Base-by-base conservation (phyloP, 2,329 filamentous ascomycete genomes). In the Fusarium redolens region DNA sequence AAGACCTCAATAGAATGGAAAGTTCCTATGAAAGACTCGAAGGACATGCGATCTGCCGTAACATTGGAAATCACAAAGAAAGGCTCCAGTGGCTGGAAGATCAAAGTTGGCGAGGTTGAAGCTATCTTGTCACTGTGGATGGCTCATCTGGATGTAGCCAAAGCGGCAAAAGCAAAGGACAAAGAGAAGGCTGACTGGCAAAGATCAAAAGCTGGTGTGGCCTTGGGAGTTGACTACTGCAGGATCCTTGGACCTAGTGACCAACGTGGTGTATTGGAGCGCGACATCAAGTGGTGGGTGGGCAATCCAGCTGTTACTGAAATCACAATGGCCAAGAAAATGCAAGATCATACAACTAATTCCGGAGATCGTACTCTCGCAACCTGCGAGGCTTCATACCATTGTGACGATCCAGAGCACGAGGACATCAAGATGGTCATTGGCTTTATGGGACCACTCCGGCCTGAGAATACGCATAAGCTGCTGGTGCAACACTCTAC, bases 121-220 rank as follows among this genome's bases (percentile, higher is more conserved):
- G 59, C 40, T 8, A 33, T 62, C 0, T 22, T 61, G 9, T 62
- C 51, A 5, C n/a, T 57, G 1, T 57, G 51, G 59, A 40, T 61
- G 41, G 40, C 59, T 1, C 4, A 56, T 1, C 20, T 61, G 6
- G 59, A 61, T 0, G 25, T 20, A 2, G 17, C 30, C 0, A 40
- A 38, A 3, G 18, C 6, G 2, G 8, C 8, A 7, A 4, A 22
- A 25, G 9, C 4, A 1, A n/a, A 13, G 3, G 8, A 47, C 1
- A 15, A 31, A 4, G 37, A 45, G 17, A 4, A 40, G 1, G 8
- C 8, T 3, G 48, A 56, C 5, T 56, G 59, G 50, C 33, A 45
- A 17, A 20, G 59, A 25, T 17, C 22, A 1, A 55, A 31, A 28
- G 20, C n/a, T n/a, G 59, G 33, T 13, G 4, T n/a, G 15, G 17